Conservation (phyloP, 495 filamentous ascomycete species). For the Platismatia glauca region DNA sequence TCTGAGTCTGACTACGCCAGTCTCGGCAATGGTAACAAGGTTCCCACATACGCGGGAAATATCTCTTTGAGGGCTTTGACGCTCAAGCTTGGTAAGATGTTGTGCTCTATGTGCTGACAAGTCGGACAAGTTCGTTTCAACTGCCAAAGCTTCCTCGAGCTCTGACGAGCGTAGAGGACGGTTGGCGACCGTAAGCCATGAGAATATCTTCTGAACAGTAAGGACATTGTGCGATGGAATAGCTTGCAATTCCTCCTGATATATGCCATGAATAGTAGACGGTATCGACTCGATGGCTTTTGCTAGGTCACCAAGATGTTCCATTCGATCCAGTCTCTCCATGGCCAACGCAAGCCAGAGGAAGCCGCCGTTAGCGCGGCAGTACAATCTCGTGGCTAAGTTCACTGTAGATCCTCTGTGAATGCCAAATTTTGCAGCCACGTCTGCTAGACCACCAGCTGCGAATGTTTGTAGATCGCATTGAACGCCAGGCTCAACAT, state of each 20-base stretch:
- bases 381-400: no score
- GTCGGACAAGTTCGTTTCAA: not conserved
- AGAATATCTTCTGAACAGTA: not conserved
- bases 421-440: no score
- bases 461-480: not conserved
- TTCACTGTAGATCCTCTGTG: no score
- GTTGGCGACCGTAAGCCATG: not conserved
- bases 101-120: not conserved
- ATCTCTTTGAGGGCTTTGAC: not conserved
- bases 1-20: not conserved
- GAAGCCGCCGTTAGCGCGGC: not conserved
- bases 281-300: not conserved
- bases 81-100: no score
- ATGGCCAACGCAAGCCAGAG: not conserved
- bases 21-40: not conserved
- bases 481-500: not conserved
- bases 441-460: not conserved
- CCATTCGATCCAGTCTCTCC: not conserved
- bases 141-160: slow-evolving; percentile 4
- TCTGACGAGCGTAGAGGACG: not conserved
- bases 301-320: not conserved
- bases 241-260: not conserved
- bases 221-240: not conserved
- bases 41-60: not conserved
- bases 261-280: not conserved